These are phyloP conservation scores for Limnomonas spitsbergensis DNA, from an alignment of 139 green algal genomes.

Conservation along the genomic window DNA sequence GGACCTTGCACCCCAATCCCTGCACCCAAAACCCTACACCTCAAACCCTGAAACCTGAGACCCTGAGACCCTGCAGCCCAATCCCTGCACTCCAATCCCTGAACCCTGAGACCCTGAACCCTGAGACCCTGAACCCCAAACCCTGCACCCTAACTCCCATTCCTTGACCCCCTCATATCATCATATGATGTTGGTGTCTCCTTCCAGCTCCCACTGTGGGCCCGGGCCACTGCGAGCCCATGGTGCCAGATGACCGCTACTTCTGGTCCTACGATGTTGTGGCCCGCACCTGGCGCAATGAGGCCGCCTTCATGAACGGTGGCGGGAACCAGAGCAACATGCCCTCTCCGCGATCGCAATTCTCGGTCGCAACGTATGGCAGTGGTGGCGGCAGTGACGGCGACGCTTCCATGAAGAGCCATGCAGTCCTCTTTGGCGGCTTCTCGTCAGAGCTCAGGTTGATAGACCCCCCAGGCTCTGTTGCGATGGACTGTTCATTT, in stretches of 20 bases:
- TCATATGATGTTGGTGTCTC: not conserved
- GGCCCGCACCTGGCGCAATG: not conserved
- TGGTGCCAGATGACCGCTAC: not conserved
- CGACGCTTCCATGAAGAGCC: too few relatives aligned
- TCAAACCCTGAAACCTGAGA: too few relatives aligned
- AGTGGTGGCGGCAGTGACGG: not conserved
- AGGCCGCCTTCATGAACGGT: not conserved
- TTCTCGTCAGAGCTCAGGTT: not conserved
- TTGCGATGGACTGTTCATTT: not conserved
- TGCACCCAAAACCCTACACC: too few relatives aligned
- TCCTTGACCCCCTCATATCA: too few relatives aligned
- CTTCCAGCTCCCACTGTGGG: not conserved
- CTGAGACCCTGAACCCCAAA: too few relatives aligned
- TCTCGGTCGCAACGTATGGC: not conserved
- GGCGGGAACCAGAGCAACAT: not conserved
- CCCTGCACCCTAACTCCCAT: too few relatives aligned
- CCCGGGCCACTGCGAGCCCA: not conserved
- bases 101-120: too few relatives aligned
- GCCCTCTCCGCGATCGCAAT: not conserved
- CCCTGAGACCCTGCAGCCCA: too few relatives aligned
- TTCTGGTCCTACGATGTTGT: not conserved
- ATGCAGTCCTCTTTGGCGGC: not conserved
- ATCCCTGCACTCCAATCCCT: too few relatives aligned
- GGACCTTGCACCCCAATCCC: too few relatives aligned
- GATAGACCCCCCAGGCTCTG: not conserved